phyloP scores from a whole-genome alignment of 352 stramenopile species.

The Globisporangium sylvaticum region DNA sequence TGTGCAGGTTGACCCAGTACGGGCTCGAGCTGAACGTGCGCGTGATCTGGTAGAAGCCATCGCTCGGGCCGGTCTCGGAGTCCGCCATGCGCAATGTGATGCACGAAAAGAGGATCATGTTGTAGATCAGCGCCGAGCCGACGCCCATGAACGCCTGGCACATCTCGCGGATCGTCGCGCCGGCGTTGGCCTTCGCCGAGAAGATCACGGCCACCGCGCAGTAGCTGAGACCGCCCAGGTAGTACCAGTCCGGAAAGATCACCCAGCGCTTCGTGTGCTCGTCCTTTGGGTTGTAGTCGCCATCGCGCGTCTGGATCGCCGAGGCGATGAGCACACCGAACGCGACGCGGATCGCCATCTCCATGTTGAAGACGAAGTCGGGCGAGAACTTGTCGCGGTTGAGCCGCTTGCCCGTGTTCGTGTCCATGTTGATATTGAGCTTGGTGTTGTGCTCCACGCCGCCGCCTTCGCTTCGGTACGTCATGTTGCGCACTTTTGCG shows the following conservation, averaged over 20 bases:
- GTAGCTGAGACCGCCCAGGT: conserved; percentile 70
- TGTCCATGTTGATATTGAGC: background rate
- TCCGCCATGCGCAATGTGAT: conserved; percentile 42
- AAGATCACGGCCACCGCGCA: conserved; percentile 76
- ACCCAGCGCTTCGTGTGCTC: conserved; percentile 62
- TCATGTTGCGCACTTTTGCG: background rate
- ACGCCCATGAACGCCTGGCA: conserved; percentile 76
- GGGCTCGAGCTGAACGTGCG: conserved; percentile 56
- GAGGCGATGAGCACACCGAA: conserved; percentile 72
- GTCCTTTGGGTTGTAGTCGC: conserved; percentile 33
- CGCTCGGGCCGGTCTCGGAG: conserved; percentile 21
- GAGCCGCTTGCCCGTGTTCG: background rate
- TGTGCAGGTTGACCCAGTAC: conserved; percentile 71
- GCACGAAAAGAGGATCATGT: conserved; percentile 59
- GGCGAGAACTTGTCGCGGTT: conserved; percentile 8
- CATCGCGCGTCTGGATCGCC: conserved; percentile 57
- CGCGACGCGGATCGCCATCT: conserved; percentile 64
- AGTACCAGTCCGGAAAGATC: conserved; percentile 68
- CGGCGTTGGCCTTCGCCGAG: conserved; percentile 66
- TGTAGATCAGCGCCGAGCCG: conserved; percentile 74
- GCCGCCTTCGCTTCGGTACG: background rate
- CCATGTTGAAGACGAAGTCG: conserved; percentile 61
- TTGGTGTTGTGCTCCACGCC: background rate
- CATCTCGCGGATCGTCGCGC: conserved; percentile 58
- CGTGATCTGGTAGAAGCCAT: conserved; percentile 56